Evolutionary conservation across 768 basidiomycete species (phyloP), one percentile per base, ranked within the genome.

Genomic region (Mycena haematopus): DNA sequence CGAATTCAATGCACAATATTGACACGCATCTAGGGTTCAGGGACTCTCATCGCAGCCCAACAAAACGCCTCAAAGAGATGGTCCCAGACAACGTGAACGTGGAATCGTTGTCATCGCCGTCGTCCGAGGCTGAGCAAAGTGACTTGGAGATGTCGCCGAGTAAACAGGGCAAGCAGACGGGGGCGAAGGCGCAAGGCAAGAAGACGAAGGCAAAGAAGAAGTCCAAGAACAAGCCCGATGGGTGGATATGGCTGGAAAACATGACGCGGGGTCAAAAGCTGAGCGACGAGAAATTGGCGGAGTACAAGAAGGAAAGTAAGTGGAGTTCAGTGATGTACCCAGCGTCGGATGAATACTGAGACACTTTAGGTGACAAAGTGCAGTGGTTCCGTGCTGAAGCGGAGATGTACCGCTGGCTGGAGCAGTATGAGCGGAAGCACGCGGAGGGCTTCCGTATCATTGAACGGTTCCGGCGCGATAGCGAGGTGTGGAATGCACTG

Each of bases 241-340:
- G 62, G 17, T 63, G 62, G 62, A 63, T 63, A 14, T 63, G 62
- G 62, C 24, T 53, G 5, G 62, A 58, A 14, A n/a, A 31, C 7
- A 2, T 35, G 11, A 45, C 36, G n/a, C 9, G 22, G 14, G 51
- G 56, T 24, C 42, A 38, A 9, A 4, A 6, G 2, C 13, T 47
- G 6, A 11, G 31, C 29, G 29, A 58, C 17, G 51, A 2, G 17
- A 63, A 54, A n/a, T 21, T 58, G 38, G 44, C 17, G 13, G 56
- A 22, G 14, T 63, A 63, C 62, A 63, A 54, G 56, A 29, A 33
- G 42, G 62, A 63, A 38, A 63, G 62, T 63, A 35, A 58, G 62
- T 27, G 35, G 19, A 6, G 15, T 6, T 27, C 5, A 22, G 6
- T 27, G 4, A n/a, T 53, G 14, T 55, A 25, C 27, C 11, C 14